phyloP scores from a whole-genome alignment of 1,284 basidiomycete genomes.

The Pholiota adiposa region DNA sequence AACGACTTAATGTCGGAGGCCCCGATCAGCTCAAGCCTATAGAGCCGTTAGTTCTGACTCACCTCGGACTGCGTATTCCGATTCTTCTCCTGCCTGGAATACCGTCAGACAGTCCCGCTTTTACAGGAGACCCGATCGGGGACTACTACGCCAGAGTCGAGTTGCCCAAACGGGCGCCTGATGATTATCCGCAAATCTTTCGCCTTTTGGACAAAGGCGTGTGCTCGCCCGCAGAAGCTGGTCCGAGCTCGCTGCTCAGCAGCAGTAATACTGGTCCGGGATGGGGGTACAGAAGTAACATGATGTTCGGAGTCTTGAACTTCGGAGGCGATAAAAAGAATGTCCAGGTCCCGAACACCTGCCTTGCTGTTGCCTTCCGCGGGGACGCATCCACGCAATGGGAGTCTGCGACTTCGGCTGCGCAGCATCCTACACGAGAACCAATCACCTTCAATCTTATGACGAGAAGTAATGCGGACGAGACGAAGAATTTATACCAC shows the following conservation, averaged over 20 bases:
- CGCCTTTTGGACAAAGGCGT: not conserved
- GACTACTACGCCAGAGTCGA: not conserved
- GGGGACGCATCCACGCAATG: not conserved
- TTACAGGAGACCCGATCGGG: not conserved
- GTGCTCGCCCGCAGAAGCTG: not conserved
- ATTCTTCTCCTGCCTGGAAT: slow-evolving; percentile 1
- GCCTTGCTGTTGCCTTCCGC: not conserved
- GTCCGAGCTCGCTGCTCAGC: not conserved
- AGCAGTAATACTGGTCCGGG: not conserved
- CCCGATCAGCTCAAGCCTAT: not conserved
- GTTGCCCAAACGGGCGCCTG: not conserved
- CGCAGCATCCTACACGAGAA: not conserved
- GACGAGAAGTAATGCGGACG: not conserved
- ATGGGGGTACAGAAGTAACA: not conserved
- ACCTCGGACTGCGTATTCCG: not conserved
- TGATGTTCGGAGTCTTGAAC: not conserved
- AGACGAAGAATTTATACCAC: not conserved
- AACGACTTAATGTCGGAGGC: not conserved
- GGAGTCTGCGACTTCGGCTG: not conserved
- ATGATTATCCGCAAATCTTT: not conserved
- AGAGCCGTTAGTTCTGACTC: slow-evolving; percentile 1
- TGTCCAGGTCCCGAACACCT: not conserved
- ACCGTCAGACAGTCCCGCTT: not conserved
- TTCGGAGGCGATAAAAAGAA: not conserved
- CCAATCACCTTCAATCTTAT: not conserved